These are phyloP conservation scores for Paecilomyces sp. DNA, from an alignment of 2,329 filamentous ascomycete species.

Conservation along the genomic window DNA sequence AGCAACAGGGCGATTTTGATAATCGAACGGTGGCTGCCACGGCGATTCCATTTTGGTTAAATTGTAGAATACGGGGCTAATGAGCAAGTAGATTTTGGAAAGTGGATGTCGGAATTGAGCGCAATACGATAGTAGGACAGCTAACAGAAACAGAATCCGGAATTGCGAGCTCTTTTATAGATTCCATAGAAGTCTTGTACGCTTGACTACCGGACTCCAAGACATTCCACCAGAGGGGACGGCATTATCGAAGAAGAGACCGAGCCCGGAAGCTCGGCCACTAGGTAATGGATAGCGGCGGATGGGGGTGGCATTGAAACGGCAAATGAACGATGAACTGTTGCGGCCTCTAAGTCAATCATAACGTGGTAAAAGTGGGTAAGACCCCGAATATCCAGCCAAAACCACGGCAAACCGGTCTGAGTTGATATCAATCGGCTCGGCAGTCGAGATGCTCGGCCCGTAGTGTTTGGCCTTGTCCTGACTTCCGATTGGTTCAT, in stretches of 20 bases:
- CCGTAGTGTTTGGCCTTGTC: neutral
- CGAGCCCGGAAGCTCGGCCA: neutral
- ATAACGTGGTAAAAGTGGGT: neutral
- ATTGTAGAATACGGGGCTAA: neutral
- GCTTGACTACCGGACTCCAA: neutral
- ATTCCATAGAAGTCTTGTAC: neutral
- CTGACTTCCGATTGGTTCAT: neutral
- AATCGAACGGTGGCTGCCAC: conserved; percentile 19
- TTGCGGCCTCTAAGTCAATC: neutral
- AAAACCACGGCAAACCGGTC: neutral
- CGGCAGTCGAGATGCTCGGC: neutral
- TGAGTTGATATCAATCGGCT: neutral
- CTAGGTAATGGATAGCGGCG: neutral
- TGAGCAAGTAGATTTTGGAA: neutral
- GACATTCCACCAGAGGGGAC: neutral
- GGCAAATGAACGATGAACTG: neutral
- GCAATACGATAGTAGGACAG: neutral
- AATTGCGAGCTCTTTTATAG: neutral
- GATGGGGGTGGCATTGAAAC: neutral
- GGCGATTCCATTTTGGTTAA: neutral
- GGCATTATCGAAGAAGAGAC: neutral
- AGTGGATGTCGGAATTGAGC: neutral
- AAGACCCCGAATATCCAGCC: neutral
- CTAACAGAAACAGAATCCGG: neutral
- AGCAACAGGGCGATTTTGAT: conserved; percentile 30